Evolutionary conservation across 805 yeast species (phyloP).

Genomic region (Komagataella kurtzmanii): DNA sequence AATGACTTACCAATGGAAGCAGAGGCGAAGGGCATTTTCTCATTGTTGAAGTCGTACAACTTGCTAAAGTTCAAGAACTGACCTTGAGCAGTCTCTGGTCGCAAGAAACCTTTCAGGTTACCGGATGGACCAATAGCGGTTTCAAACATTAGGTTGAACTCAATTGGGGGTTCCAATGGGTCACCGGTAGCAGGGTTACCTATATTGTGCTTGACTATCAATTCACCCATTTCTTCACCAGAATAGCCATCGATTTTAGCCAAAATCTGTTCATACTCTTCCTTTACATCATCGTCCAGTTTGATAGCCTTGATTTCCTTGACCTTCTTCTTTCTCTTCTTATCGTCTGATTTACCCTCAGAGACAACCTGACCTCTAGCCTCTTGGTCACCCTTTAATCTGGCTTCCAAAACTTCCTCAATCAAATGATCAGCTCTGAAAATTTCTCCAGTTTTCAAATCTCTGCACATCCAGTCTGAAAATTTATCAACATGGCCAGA

Average conservation of each 20-base stretch:
- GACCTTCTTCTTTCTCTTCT: conserved; percentile 91
- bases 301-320: conserved; percentile 85
- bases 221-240: conserved; percentile 83
- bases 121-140: conserved; percentile 99
- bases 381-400: conserved; percentile 93
- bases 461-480: conserved; percentile 99
- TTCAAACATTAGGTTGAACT: conserved; percentile 97
- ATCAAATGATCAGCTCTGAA: conserved; percentile 97
- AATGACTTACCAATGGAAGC: conserved; percentile 98
- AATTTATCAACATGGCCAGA: conserved; percentile 99
- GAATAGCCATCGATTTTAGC: conserved; percentile 94
- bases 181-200: conserved; percentile 88
- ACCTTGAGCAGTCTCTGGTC: conserved; percentile 99
- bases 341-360: conserved; percentile 64
- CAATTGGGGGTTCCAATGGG: conserved; percentile 76
- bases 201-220: conserved; percentile 72
- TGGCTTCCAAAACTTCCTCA: conserved; percentile 92
- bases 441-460: conserved; percentile 90
- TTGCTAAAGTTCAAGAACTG: conserved; percentile 93
- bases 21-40: conserved; percentile 98
- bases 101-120: conserved; percentile 81
- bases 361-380: conserved; percentile 84
- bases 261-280: conserved; percentile 74
- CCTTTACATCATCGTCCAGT: conserved; percentile 67
- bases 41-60: conserved; percentile 86